These are phyloP conservation scores for Pulveroboletus sp. DNA, from an alignment of 768 basidiomycete genomes.

Conservation along the genomic window DNA sequence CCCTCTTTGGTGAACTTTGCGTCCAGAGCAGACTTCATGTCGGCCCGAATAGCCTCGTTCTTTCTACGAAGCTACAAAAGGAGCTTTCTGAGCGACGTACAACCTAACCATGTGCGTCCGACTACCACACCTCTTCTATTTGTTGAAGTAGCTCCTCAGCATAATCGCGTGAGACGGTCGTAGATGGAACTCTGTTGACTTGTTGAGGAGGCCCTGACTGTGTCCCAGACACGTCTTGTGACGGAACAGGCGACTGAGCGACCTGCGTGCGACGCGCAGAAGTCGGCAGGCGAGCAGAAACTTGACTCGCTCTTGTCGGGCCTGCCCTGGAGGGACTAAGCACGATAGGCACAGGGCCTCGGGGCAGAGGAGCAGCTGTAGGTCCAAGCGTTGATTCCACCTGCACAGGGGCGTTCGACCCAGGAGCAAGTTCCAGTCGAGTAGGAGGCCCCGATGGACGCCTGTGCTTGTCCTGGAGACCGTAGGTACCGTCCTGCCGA, in stretches of 20 bases:
- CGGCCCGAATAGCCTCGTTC: constrained; percentile 42
- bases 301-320: constrained; percentile 5
- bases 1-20: constrained; percentile 59
- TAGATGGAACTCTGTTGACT: constrained; percentile 3
- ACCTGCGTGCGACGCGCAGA: constrained; percentile 11
- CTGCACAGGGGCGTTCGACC: constrained; percentile 6
- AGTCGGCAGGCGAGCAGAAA: constrained; percentile 12
- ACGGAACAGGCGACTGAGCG: constrained; percentile 12
- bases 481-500: constrained; percentile 55
- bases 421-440: constrained; percentile 10
- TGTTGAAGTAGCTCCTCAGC: constrained; percentile 29
- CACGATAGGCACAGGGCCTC: constrained; percentile 9
- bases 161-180: neutral
- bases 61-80: constrained; percentile 44
- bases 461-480: constrained; percentile 29
- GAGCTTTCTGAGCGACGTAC: constrained; percentile 4
- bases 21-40: constrained; percentile 45
- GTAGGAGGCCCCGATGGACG: constrained; percentile 10
- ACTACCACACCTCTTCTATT: constrained; percentile 44
- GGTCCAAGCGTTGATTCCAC: constrained; percentile 7
- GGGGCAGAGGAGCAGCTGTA: constrained; percentile 7
- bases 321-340: constrained; percentile 11
- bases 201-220: constrained; percentile 12
- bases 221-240: constrained; percentile 17
- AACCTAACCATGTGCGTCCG: neutral